Evolutionary conservation across 176 grass and related monocot species (phyloP), one percentile per base, ranked within the genome.

Genomic region (Oryza rufipogon): DNA sequence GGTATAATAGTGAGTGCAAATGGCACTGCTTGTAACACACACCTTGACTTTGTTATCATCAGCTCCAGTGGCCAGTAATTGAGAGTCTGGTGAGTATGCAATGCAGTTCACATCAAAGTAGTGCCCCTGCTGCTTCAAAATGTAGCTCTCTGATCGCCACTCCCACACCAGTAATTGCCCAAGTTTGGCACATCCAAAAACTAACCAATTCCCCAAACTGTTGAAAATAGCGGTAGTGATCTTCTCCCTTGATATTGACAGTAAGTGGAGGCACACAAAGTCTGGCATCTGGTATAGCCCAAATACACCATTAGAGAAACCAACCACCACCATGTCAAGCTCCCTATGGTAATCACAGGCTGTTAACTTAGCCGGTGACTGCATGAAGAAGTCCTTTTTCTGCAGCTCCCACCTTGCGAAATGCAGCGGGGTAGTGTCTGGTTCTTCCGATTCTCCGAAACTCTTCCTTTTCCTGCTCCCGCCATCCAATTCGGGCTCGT

Each of bases 11-110:
- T 22, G 51, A 60, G 14, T 47, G 14, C 28, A 89, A 71, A 47
- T 47, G 34, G 0, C 25, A 39, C 19, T 10, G 4, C 66, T 71
- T 56, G 19, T 13, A 25, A 52, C 70, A 66, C 39, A 8, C 6
- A 99, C 93, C 91, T 99, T 99, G 81, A 99, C 91, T 96, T 96
- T 99, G 89, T 99, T 96, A 80, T 99, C 91, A 63, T 99, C 96
- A 75, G 96, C 96, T 69, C 96, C 93, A 19, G 96, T 99, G 17
- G 96, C 93, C 78, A 99, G 60, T 87, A 99, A 85, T 82, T 99
- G 91, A 23, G 96, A 99, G 61, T 99, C 93, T 19, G 96, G 91
- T n/a, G 96, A 99, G 70, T 94, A 99, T 34, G 96, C 93, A 7
- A 99, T 77, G 81, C 91, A 99, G 68, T 96, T 99, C 7, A 99